These are phyloP conservation scores for Xylariaceae sp. DNA, from an alignment of 2,329 filamentous ascomycete species.

Conservation along the genomic window DNA sequence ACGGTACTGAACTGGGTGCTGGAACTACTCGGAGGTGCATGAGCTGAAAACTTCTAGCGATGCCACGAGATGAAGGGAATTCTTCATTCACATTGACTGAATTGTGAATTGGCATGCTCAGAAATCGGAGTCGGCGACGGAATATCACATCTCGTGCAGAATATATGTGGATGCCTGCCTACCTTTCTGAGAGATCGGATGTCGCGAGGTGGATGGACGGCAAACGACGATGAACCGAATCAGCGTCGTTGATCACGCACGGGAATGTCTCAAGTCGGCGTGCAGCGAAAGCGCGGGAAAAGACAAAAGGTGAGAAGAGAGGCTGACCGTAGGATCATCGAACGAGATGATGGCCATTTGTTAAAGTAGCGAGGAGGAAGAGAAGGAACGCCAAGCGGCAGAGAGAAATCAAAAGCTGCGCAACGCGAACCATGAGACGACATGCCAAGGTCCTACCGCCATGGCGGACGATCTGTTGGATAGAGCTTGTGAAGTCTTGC, in stretches of 20 bases:
- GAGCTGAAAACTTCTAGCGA: not conserved
- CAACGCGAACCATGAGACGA: not conserved
- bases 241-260: not conserved
- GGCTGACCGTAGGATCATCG: too few species aligned
- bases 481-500: not conserved
- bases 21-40: not conserved
- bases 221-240: too few species aligned
- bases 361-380: not conserved
- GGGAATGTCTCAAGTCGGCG: not conserved
- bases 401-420: not conserved
- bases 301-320: not conserved
- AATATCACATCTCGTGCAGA: not conserved
- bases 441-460: constrained; percentile 3
- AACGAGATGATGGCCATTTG: too few species aligned
- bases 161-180: not conserved
- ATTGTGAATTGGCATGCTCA: not conserved
- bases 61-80: not conserved
- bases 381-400: not conserved
- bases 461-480: not conserved
- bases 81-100: constrained; percentile 3
- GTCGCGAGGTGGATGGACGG: not conserved
- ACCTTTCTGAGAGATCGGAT: not conserved
- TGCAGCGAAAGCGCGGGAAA: too few species aligned
- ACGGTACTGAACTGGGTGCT: not conserved
- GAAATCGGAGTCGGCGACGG: not conserved